Base-by-base conservation (phyloP, 306 rosid species). In the Rosa lucieae region DNA sequence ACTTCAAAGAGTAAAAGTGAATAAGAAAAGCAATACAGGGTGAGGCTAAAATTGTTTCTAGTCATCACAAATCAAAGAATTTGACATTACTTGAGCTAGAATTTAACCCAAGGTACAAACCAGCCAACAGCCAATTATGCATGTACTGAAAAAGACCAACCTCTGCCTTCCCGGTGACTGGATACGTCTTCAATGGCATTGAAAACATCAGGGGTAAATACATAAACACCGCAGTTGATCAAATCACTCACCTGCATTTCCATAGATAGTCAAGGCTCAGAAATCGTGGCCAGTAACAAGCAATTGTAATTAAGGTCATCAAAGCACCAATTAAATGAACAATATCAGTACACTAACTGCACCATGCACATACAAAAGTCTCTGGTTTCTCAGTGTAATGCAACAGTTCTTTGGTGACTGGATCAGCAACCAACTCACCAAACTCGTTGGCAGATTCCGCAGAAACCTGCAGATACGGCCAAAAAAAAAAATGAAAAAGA, bases 381-480 rank as follows among this genome's bases (percentile, higher is more conserved):
- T 96, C 98, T 35, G 99, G 99, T 82, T 88, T 96, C 88, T 96
- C 99, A 2, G 93, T 96, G 85, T 96, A 96, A 87, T 96, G 99
- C 90, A 96, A 87, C 47, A 96, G 77, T 78, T 96, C 99, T 15
- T 91, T 91, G 79, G 97, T 91, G 83, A 42, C 21, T 20, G 98
- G 98, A 96, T 96, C 99, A 81, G 99, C 93, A 18, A 96, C 93
- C 86, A 96, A 84, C 86, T 93, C 99, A 72, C 99, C 99, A 70
- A 96, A 96, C 84, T 91, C 87, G 67, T 88, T 84, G 3, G 99
- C 99, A 26, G 94, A 79, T 80, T 96, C 99, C 0, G 96, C 91
- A 79, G 97, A 93, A 84, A 96, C 99, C 99, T 95, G 82, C 72
- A 87, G 20, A 77, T 40, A 70, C 65, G 80, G 23, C 70, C 74